A percentile compares a stretch with the other conserved stretches of the same genome.
phyloP scores from a whole-genome alignment of 2,329 filamentous ascomycete species.

The Botryotinia globosa region DNA sequence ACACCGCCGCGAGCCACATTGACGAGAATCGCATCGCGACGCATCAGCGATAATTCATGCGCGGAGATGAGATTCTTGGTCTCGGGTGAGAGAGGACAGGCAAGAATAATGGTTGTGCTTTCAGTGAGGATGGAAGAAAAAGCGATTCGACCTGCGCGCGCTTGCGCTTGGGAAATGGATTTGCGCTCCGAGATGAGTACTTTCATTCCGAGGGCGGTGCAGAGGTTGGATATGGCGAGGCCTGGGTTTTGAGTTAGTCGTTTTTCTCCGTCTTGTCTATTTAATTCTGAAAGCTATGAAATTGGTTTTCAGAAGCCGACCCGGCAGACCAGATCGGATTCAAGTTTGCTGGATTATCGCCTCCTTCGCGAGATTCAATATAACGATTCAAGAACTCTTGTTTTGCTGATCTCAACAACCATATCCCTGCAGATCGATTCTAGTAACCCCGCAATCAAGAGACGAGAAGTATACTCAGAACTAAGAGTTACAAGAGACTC shows the following conservation, averaged over 20 bases:
- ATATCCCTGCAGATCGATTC: too few species aligned
- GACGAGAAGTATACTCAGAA: neutral
- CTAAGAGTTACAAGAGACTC: neutral
- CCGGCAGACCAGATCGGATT: too few species aligned
- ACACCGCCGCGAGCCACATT: constrained; percentile 6
- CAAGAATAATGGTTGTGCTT: neutral
- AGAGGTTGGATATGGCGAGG: neutral
- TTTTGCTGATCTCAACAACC: too few species aligned
- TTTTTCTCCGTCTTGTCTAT: neutral
- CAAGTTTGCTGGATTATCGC: too few species aligned
- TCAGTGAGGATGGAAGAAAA: neutral
- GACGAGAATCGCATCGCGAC: neutral
- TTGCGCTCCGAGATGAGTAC: neutral
- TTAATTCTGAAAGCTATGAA: rapidly evolving
- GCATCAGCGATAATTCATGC: neutral
- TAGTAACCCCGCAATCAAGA: neutral
- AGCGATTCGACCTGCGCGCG: neutral
- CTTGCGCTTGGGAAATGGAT: neutral
- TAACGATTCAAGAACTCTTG: too few species aligned
- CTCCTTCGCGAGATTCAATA: too few species aligned
- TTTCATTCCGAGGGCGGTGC: constrained; percentile 3
- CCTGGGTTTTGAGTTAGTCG: neutral
- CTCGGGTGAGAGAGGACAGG: neutral
- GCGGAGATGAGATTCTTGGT: neutral
- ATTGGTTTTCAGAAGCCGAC: neutral